Evolutionary conservation across 139 green algal genomes (phyloP).

Genomic region (Chlorella sorokiniana): DNA sequence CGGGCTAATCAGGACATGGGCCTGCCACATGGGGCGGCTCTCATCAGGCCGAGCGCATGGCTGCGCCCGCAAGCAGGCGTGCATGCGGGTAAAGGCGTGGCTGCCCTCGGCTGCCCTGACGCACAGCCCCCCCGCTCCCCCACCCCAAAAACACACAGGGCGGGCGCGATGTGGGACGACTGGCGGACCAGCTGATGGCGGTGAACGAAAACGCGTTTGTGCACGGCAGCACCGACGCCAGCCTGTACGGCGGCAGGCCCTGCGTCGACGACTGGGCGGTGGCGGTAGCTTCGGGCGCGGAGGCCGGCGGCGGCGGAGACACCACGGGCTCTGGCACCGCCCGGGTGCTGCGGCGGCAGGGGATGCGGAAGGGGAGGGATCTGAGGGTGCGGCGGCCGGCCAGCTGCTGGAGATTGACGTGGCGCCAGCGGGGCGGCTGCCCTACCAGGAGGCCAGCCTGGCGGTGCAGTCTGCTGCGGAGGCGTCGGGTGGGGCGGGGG

Average conservation of each 20-base stretch:
- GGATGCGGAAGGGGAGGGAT: neutral
- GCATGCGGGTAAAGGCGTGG: too few species aligned
- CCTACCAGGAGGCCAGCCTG: conserved; percentile 49
- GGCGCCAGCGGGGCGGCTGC: conserved; percentile 39
- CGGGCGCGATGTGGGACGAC: conserved; percentile 28
- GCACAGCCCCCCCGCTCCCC: too few species aligned
- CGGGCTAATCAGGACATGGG: too few species aligned
- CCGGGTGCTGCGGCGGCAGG: neutral
- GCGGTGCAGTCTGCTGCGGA: conserved; percentile 1
- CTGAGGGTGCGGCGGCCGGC: neutral
- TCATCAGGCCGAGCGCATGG: too few species aligned
- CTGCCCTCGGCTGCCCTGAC: too few species aligned
- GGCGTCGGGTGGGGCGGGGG: neutral
- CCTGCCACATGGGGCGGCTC: too few species aligned
- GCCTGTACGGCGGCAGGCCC: conserved; percentile 36
- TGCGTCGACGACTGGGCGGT: conserved; percentile 38
- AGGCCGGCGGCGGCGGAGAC: neutral
- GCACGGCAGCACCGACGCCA: conserved; percentile 11
- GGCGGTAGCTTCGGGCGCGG: neutral
- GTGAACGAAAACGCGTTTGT: conserved; percentile 49
- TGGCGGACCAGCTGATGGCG: conserved; percentile 54
- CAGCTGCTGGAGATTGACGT: conserved; percentile 30
- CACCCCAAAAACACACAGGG: conserved; percentile 18
- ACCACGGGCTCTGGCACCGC: neutral
- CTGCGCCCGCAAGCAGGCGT: too few species aligned